These are phyloP conservation scores for Calocybe indica DNA, from an alignment of 768 basidiomycete genomes.

Conservation along the genomic window DNA sequence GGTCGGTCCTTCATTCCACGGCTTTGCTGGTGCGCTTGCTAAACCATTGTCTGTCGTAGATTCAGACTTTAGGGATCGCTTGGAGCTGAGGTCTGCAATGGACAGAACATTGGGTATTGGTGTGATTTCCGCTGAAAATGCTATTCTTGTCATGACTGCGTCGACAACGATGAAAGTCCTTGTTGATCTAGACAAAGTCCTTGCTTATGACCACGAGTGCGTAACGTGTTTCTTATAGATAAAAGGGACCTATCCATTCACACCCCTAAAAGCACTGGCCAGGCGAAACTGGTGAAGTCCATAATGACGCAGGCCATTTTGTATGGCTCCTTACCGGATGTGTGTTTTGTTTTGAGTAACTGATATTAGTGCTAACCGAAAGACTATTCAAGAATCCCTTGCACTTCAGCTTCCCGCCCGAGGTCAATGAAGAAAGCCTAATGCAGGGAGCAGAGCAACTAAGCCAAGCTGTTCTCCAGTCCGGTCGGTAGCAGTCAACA, in stretches of 20 bases:
- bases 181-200: slow-evolving; percentile 57
- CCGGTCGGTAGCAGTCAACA: slow-evolving; percentile 38
- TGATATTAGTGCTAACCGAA: neutral
- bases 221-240: slow-evolving; percentile 12
- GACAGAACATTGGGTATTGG: slow-evolving; percentile 72
- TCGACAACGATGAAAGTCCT: slow-evolving; percentile 63
- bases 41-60: slow-evolving; percentile 29
- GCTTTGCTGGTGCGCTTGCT: neutral
- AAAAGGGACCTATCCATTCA: neutral
- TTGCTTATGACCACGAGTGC: slow-evolving; percentile 58
- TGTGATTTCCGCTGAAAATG: slow-evolving; percentile 41
- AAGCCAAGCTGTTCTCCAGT: slow-evolving; percentile 64
- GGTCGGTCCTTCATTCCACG: slow-evolving; percentile 28
- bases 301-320: slow-evolving; percentile 81
- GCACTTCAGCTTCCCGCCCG: slow-evolving; percentile 75
- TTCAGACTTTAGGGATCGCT: slow-evolving; percentile 63
- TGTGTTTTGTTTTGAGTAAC: slow-evolving; percentile 17
- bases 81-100: slow-evolving; percentile 61
- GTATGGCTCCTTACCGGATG: slow-evolving; percentile 64
- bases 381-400: slow-evolving; percentile 54
- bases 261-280: slow-evolving; percentile 42
- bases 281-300: slow-evolving; percentile 64
- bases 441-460: slow-evolving; percentile 78
- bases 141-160: slow-evolving; percentile 58
- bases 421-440: slow-evolving; percentile 70